phyloP scores from a whole-genome alignment of 352 stramenopile genomes.

The Globisporangium cystogenes region DNA sequence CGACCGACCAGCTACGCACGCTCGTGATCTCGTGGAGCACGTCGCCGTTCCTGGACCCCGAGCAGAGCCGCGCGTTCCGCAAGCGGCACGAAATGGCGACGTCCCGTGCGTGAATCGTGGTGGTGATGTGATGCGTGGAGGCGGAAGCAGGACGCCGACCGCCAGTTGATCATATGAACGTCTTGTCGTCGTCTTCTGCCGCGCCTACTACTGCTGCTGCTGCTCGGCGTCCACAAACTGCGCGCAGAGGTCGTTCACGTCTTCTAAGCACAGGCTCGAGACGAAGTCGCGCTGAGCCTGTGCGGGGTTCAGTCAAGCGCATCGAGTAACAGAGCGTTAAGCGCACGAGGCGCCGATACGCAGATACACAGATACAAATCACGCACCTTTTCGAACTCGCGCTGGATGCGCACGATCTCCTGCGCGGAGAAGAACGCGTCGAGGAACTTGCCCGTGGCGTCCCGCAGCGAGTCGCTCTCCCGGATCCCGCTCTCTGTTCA shows the following conservation, averaged over 20 bases:
- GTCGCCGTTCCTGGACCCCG: conserved; percentile 65
- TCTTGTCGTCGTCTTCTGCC: not conserved
- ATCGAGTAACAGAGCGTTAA: conserved; percentile 1
- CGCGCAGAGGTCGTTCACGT: conserved; percentile 66
- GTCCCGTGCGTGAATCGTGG: not conserved
- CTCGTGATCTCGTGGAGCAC: conserved; percentile 80
- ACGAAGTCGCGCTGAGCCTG: conserved; percentile 54
- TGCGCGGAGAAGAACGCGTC: conserved; percentile 52
- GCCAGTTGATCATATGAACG: conserved; percentile 1
- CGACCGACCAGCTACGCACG: conserved; percentile 64
- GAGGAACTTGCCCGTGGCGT: conserved; percentile 62
- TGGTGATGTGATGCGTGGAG: not conserved
- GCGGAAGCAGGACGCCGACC: not conserved
- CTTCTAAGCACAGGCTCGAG: conserved; percentile 49
- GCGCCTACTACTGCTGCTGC: conserved; percentile 10
- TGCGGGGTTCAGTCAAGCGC: not conserved
- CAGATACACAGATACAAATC: not conserved
- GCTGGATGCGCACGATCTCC: conserved; percentile 51
- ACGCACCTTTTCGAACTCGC: conserved; percentile 54
- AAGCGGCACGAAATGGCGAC: conserved; percentile 23
- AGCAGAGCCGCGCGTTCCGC: conserved; percentile 35
- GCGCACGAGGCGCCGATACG: not conserved
- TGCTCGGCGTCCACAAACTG: conserved; percentile 33
- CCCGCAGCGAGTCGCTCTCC: conserved; percentile 30
- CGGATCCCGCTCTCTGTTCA: conserved; percentile 19